Conservation (phyloP, 2,329 filamentous ascomycete genomes). For the Fusarium sp. region DNA sequence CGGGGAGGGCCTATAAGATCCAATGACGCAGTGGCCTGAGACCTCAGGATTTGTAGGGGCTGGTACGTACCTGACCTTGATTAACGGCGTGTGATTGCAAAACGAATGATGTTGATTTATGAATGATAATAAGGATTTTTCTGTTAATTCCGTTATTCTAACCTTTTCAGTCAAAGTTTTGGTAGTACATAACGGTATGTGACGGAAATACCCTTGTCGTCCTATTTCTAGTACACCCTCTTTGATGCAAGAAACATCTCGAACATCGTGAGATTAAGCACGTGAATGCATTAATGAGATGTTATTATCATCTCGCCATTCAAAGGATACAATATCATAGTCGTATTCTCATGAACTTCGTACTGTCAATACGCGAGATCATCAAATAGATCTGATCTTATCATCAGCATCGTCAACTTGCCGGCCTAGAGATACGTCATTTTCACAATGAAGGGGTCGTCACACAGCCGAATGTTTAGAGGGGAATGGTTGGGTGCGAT, state of each 20-base stretch:
- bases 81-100: not conserved
- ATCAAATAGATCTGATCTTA: not conserved
- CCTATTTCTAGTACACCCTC: conserved; percentile 4
- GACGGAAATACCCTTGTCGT: conserved; percentile 21
- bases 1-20: conserved; percentile 32
- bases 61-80: conserved; percentile 30
- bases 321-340: no score
- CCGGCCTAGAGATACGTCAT: conserved; percentile 33
- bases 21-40: conserved; percentile 43
- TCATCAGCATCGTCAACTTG: not conserved
- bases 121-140: not conserved
- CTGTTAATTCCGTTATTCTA: not conserved
- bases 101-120: not conserved
- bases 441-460: not conserved
- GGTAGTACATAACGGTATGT: conserved; percentile 13
- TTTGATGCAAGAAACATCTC: not conserved
- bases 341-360: accelerated
- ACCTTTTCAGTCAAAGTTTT: not conserved
- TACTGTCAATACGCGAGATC: not conserved
- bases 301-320: not conserved
- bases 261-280: not conserved
- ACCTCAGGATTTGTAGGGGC: conserved; percentile 30
- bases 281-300: not conserved
- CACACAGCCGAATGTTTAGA: conserved; percentile 7
- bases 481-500: conserved; percentile 8